A percentile compares a stretch with the other conserved stretches of the same genome.
phyloP scores from a whole-genome alignment of 2,329 filamentous ascomycete genomes.

The Xylogone sp. region DNA sequence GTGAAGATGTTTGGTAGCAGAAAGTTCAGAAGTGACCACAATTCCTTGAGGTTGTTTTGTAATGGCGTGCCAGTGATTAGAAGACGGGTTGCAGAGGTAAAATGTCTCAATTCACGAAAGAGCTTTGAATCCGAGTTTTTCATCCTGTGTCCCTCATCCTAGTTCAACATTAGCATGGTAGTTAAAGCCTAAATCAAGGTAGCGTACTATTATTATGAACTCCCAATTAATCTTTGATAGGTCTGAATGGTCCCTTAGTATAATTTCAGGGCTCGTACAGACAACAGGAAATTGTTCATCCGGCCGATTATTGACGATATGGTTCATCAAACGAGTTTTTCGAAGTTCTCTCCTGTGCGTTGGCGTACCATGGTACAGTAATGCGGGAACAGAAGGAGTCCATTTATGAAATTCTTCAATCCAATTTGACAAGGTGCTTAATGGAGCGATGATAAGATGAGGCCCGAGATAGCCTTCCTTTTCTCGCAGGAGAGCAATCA shows the following conservation, averaged over 20 bases:
- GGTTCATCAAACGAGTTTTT: slow-evolving; percentile 62
- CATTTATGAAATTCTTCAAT: slow-evolving; percentile 89
- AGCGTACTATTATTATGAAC: slow-evolving; percentile 84
- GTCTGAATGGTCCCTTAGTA: slow-evolving; percentile 81
- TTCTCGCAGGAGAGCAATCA: slow-evolving; percentile 75
- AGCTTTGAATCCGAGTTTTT: slow-evolving; percentile 95
- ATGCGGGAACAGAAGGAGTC: slow-evolving; percentile 82
- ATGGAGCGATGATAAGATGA: slow-evolving; percentile 83
- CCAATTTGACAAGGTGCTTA: slow-evolving; percentile 95
- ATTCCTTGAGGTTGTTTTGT: slow-evolving; percentile 90
- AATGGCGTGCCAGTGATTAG: slow-evolving; percentile 93
- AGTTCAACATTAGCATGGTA: slow-evolving; percentile 9
- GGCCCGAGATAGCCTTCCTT: slow-evolving; percentile 80
- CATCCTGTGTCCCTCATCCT: slow-evolving; percentile 94
- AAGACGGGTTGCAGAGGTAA: slow-evolving; percentile 84
- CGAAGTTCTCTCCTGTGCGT: slow-evolving; percentile 74
- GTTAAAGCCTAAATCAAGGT: neutral
- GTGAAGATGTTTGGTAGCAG: slow-evolving; percentile 90
- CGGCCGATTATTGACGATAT: slow-evolving; percentile 58
- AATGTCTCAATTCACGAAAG: slow-evolving; percentile 83
- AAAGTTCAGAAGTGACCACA: slow-evolving; percentile 95
- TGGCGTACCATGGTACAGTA: slow-evolving; percentile 87
- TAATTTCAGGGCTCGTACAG: slow-evolving; percentile 94
- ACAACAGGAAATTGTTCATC: slow-evolving; percentile 79
- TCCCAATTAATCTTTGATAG: slow-evolving; percentile 88